Evolutionary conservation across 345 rosid species (phyloP).

Genomic region (Erucastrum elatum): DNA sequence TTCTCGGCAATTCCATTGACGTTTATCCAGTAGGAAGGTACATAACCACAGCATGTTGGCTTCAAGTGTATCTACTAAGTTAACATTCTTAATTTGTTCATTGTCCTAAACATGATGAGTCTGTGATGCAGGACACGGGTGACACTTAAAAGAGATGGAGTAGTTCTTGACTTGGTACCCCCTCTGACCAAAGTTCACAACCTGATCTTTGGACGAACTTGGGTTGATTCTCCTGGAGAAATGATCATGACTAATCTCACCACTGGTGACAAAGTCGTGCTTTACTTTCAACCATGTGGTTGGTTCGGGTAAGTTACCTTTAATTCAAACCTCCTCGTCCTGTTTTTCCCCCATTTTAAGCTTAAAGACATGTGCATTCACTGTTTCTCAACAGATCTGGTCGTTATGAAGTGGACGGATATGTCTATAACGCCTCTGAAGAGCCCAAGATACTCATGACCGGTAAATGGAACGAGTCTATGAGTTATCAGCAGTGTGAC

Average conservation of each 20-base stretch:
- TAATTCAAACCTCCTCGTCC: conserved; percentile 7
- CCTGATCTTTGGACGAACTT: conserved; percentile 81
- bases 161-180: conserved; percentile 75
- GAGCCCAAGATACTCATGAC: conserved; percentile 86
- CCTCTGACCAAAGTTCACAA: conserved; percentile 76
- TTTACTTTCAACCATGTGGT: conserved; percentile 82
- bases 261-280: conserved; percentile 73
- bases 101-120: conserved; percentile 1
- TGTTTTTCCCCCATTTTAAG: not conserved
- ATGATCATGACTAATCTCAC: conserved; percentile 73
- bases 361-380: conserved; percentile 7
- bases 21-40: conserved; percentile 83
- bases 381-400: conserved; percentile 59
- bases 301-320: conserved; percentile 67
- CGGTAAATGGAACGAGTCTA: conserved; percentile 79
- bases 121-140: conserved; percentile 61
- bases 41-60: not conserved
- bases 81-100: not conserved
- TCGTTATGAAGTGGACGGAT: conserved; percentile 86
- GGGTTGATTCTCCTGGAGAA: conserved; percentile 80
- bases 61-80: not conserved
- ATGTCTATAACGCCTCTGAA: conserved; percentile 71
- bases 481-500: conserved; percentile 82
- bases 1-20: conserved; percentile 77
- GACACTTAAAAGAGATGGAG: conserved; percentile 77